These are phyloP conservation scores for Tuber umbilicatum DNA, from an alignment of 495 filamentous ascomycete species.

Conservation along the genomic window DNA sequence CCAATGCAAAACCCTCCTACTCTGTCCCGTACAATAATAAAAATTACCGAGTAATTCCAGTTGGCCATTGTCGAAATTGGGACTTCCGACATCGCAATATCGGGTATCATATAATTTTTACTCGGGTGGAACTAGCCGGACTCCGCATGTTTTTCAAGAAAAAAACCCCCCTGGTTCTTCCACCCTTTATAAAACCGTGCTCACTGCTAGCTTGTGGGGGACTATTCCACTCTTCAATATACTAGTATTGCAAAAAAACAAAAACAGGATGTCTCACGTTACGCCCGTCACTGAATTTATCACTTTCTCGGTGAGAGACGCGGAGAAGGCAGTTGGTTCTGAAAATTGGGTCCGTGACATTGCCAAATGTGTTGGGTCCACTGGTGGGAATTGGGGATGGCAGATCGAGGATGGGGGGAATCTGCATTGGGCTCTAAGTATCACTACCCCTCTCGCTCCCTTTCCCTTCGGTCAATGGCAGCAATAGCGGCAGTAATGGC, in stretches of 20 bases:
- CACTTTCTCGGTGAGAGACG: slow-evolving; percentile 16
- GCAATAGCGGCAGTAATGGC: background rate
- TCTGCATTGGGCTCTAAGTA: slow-evolving; percentile 30
- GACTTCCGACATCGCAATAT: background rate
- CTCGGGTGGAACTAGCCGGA: background rate
- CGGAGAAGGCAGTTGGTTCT: slow-evolving; percentile 13
- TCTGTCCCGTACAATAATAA: background rate
- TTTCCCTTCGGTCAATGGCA: background rate
- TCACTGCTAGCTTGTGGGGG: background rate
- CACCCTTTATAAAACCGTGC: background rate
- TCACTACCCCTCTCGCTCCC: background rate
- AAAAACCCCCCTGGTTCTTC: background rate
- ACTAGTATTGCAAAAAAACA: background rate
- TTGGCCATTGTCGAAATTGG: background rate
- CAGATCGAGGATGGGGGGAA: slow-evolving; percentile 25
- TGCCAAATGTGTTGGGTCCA: background rate
- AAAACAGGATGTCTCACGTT: background rate
- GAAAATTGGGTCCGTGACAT: slow-evolving; percentile 17
- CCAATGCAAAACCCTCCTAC: background rate
- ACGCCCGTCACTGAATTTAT: slow-evolving; percentile 23
- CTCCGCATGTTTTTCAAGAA: background rate
- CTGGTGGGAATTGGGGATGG: slow-evolving; percentile 20
- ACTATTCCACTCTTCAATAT: background rate
- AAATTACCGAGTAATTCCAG: background rate
- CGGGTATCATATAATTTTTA: background rate